phyloP scores from a whole-genome alignment of 805 yeast genomes.

The Hanseniaspora singularis region DNA sequence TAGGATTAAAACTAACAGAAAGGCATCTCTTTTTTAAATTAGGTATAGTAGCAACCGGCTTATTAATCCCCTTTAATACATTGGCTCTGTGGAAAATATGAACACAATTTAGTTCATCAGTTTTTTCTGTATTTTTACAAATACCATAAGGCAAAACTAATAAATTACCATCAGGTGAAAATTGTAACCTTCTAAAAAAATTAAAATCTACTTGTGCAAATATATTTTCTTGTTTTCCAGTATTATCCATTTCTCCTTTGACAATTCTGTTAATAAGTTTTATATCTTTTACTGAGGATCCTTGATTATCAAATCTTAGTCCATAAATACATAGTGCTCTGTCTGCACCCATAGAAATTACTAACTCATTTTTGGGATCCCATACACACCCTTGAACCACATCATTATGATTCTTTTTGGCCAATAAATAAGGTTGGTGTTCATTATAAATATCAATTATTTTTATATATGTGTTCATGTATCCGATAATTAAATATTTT shows the following conservation, averaged over 20 bases:
- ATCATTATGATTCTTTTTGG: conserved; percentile 52
- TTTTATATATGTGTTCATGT: conserved; percentile 25
- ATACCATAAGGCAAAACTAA: conserved; percentile 70
- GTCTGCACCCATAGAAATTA: conserved; percentile 87
- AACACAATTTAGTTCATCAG: conserved; percentile 46
- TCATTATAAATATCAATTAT: not conserved
- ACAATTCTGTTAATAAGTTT: conserved; percentile 34
- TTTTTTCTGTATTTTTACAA: conserved; percentile 29
- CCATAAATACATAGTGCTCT: conserved; percentile 62
- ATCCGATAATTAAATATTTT: conserved; percentile 65
- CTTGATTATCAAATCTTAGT: conserved; percentile 18
- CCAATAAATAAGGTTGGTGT: conserved; percentile 4
- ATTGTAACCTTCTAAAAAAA: conserved; percentile 73
- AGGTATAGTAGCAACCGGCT: conserved; percentile 71
- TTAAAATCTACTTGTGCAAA: conserved; percentile 37
- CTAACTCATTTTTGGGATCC: conserved; percentile 73
- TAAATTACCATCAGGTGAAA: conserved; percentile 82
- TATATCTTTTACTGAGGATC: conserved; percentile 17
- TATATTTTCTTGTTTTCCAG: conserved; percentile 20
- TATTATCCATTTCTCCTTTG: conserved; percentile 37
- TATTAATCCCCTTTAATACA: conserved; percentile 33
- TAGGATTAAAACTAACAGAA: conserved; percentile 68
- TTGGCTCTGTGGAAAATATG: conserved; percentile 67
- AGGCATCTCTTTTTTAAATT: conserved; percentile 75
- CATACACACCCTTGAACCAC: conserved; percentile 93